Base-by-base conservation (phyloP, 2,329 filamentous ascomycete genomes). In the Phoma sp. region DNA sequence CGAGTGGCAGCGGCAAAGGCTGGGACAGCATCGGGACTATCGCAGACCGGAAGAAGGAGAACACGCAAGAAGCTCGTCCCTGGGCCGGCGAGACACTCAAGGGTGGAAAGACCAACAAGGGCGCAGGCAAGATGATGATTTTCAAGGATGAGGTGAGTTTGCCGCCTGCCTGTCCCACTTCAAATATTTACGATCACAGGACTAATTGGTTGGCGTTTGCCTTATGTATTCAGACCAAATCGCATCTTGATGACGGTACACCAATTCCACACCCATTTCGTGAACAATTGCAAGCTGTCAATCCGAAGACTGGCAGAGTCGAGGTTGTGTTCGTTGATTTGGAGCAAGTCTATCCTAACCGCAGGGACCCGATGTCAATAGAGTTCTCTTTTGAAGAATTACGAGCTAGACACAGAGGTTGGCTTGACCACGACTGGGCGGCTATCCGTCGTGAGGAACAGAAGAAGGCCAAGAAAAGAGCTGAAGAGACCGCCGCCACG, bases 101-200 rank as follows among this genome's bases (percentile, higher is more conserved):
- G 75, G 89, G 86, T 2, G 91, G 90, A 37, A 93, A 91, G 66
- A 95, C 91, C 79, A 90, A 91, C 78, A 85, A 81, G 38, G 86
- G 83, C 29, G 83, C 83, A 48, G 82, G 88, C 48, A 98, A 97
- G 81, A 89, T 99, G 87, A 81, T 88, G 70, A 85, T 99, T 40
- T 99, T 97, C 81, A 93, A 90, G 82, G 95, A 99, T 82, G 82
- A 89, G 89, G 95, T 99, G 89, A 88, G 91, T 83, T 73, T 35
- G 59, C 54, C 35, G 52, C 61, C 56, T 56, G 41, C 53, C 49
- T 58, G 43, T 51, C 43, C 67, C 83, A 82, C 65, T 64, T 61
- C 67, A 62, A 29, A 60, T 74, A 72, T 70, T 69, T 73, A 74
- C 69, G 65, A 69, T 66, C 66, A 60, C 61, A 97, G 93, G 92